Evolutionary conservation across 2,329 filamentous ascomycete species (phyloP), one percentile per base, ranked within the genome.

Genomic region (Fusarium tuaranense): DNA sequence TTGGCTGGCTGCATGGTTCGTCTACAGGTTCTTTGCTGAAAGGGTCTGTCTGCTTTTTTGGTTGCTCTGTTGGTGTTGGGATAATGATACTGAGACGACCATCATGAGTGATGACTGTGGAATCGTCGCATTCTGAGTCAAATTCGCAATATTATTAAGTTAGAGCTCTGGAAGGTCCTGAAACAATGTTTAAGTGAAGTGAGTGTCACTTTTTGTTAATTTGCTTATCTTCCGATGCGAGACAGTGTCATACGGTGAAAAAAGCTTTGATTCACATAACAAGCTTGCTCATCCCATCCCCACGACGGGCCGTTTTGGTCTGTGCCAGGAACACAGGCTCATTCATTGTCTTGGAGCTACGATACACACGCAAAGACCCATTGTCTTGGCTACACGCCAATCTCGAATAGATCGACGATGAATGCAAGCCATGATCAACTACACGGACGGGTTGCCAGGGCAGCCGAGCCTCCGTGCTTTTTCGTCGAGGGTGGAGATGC

Each of bases 81-180:
- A 80, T 81, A 74, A 81, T 74, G 79, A 81, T 79, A 79, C 75
- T 79, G 75, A 79, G 73, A 81, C 64, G 79, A 80, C 71, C 69
- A 71, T 80, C 65, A 81, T 79, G 79, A 80, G 73, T 80, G 75
- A 80, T 76, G 79, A 78, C 76, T 78, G 76, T 77, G 63, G 74
- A 78, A 78, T 75, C 71, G 59, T 72, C 70, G 68, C 67, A 76
- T 79, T 79, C 77, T 74, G 65, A 78, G 76, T 79, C 78, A 77
- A 69, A 69, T 76, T 79, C 68, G 71, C 73, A 74, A 74, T 68
- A 65, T 64, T 60, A 67, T 61, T 12, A 58, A 65, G 30, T 61
- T 65, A 46, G 41, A 46, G 41, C 48, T 67, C 44, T 64, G 46
- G 69, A 63, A 63, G 25, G 8, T 2, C n/a, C 41, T 41, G 34